These are phyloP conservation scores for Boletus eberwhitei DNA, from an alignment of 768 basidiomycete genomes.

Conservation along the genomic window DNA sequence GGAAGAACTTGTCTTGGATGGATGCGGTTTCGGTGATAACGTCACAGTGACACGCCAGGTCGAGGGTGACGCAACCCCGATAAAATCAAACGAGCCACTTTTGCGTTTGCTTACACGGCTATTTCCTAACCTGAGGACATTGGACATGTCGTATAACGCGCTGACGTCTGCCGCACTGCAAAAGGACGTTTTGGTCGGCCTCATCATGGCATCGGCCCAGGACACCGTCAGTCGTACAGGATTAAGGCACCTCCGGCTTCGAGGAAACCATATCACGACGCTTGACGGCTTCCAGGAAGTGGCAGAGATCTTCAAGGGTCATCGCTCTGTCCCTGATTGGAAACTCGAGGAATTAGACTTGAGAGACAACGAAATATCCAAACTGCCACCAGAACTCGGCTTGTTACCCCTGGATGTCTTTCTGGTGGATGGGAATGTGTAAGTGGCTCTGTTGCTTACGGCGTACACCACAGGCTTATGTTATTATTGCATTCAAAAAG, in stretches of 20 bases:
- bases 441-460: slow-evolving; percentile 31
- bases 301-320: slow-evolving; percentile 63
- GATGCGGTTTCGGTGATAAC: slow-evolving; percentile 62
- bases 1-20: slow-evolving; percentile 73
- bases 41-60: slow-evolving; percentile 45
- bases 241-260: slow-evolving; percentile 60
- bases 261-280: slow-evolving; percentile 63
- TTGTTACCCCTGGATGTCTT: slow-evolving; percentile 76
- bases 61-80: slow-evolving; percentile 33
- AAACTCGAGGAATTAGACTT: slow-evolving; percentile 80
- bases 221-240: slow-evolving; percentile 42
- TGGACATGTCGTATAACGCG: slow-evolving; percentile 75
- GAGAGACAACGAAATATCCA: slow-evolving; percentile 75
- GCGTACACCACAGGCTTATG: not conserved
- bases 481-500: slow-evolving; percentile 32
- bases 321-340: slow-evolving; percentile 63
- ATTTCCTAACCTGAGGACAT: slow-evolving; percentile 65
- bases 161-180: slow-evolving; percentile 54
- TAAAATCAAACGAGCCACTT: slow-evolving; percentile 50
- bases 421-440: slow-evolving; percentile 83
- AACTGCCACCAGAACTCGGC: slow-evolving; percentile 67
- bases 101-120: slow-evolving; percentile 58
- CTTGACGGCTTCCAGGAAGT: slow-evolving; percentile 61
- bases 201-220: slow-evolving; percentile 48
- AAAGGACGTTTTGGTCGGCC: slow-evolving; percentile 42